Evolutionary conservation across 441 rosid genomes (phyloP).

Genomic region (Pelargonium fulgidum): DNA sequence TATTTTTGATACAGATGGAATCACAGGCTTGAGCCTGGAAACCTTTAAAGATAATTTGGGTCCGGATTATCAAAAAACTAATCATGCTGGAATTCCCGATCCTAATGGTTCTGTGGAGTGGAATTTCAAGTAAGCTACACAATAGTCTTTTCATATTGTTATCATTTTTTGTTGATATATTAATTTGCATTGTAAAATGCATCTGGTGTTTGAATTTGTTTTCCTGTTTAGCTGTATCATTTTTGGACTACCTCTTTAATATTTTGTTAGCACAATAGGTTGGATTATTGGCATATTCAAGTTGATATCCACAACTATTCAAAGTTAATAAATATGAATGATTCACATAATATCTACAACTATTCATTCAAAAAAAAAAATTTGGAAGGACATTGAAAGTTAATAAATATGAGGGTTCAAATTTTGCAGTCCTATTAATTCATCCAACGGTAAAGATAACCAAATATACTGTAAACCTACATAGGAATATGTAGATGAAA

Average conservation of each 20-base stretch:
- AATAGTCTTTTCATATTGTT: not conserved
- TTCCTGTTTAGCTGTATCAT: not conserved
- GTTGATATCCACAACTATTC: not conserved
- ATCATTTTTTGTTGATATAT: not conserved
- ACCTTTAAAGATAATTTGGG: constrained; percentile 27
- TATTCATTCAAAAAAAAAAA: too few relatives aligned
- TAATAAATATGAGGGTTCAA: not conserved
- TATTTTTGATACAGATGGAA: constrained; percentile 21
- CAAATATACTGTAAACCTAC: not conserved
- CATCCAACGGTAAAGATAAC: not conserved
- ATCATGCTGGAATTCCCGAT: constrained; percentile 29
- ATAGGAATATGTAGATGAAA: not conserved
- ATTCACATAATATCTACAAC: too few relatives aligned
- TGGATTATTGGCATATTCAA: not conserved
- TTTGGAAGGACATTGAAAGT: too few relatives aligned
- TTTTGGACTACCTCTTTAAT: not conserved
- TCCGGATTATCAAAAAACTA: constrained; percentile 25
- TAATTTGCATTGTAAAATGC: not conserved
- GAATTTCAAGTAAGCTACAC: constrained; percentile 27
- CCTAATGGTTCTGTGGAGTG: constrained; percentile 24
- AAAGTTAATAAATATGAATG: too few relatives aligned
- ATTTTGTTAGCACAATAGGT: not conserved
- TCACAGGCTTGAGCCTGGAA: constrained; percentile 21
- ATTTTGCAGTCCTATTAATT: not conserved
- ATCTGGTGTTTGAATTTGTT: not conserved